phyloP scores from a whole-genome alignment of 768 basidiomycete genomes.

The Suillus cothurnatus region DNA sequence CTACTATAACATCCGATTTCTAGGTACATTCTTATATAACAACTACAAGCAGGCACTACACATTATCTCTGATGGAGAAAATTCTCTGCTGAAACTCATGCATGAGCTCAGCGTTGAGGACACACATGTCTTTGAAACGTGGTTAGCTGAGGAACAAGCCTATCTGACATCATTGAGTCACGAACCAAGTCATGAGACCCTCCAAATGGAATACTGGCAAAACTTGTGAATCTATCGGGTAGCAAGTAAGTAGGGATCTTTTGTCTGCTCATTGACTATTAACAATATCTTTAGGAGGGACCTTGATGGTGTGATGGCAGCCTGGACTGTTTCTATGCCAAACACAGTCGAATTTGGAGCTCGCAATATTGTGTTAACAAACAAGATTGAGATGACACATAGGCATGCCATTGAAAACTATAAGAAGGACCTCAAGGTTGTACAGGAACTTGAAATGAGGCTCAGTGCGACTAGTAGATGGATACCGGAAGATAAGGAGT shows the following conservation, averaged over 20 bases:
- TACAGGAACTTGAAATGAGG: background rate
- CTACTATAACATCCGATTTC: no score
- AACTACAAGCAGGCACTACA: constrained; percentile 22
- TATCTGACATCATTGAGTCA: constrained; percentile 7
- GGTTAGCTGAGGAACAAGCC: constrained; percentile 13
- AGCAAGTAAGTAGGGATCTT: constrained; percentile 9
- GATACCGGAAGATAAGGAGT: background rate
- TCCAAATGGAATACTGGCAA: constrained; percentile 20
- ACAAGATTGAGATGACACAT: background rate
- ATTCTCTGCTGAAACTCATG: constrained; percentile 4
- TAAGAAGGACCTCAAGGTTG: background rate
- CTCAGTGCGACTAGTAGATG: background rate
- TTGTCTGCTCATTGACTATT: no score
- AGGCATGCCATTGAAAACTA: background rate
- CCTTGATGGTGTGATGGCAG: background rate
- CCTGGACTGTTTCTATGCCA: background rate
- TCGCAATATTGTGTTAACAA: background rate
- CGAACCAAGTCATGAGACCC: constrained; percentile 14
- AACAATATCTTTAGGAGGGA: no score
- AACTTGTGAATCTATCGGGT: constrained; percentile 6
- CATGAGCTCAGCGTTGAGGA: constrained; percentile 8
- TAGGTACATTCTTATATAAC: no score
- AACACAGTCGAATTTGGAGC: background rate
- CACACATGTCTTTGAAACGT: constrained; percentile 6
- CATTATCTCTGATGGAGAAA: constrained; percentile 10